Base-by-base conservation (phyloP, 2,329 filamentous ascomycete species). In the Purpureocillium lavendulum region DNA sequence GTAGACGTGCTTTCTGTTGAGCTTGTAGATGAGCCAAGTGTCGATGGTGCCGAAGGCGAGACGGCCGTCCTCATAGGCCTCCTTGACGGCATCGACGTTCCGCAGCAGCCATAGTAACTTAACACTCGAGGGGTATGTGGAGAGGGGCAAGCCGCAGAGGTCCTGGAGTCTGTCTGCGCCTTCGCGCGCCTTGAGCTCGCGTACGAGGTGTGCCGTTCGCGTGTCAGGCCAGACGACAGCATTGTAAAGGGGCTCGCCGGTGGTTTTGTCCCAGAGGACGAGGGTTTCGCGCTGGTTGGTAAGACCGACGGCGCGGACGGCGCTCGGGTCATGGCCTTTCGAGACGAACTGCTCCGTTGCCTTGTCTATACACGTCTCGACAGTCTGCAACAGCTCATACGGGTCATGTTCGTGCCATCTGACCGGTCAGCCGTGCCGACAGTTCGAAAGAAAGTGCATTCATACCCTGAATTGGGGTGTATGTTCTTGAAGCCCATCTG, bases 201-300 rank as follows among this genome's bases (percentile, higher is more conserved):
- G 80, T 21, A 92, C 87, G 30, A 94, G 66, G 8, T 57, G 47
- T 35, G 74, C 72, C 38, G 86, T 90, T 38, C 88, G 75, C 24
- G 87, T 94, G 57, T 95, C 88, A 24, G 87, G 84, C 87, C 88
- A 95, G 33, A 87, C 88, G 44, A 95, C 83, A 42, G 87, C 87
- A 54, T 90, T 88, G 65, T 86, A 75, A 13, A 95, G 67, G 4
- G 87, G 79, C 58, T 92, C 75, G 47, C 88, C 88, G 1, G 85
- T 92, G 49, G 75, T 72, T 52, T 71, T 76, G 59, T 95, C 86
- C 87, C 87, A 94, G 18, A 88, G 80, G 2, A 94, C 70, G 2
- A 83, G 86, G 1, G 88, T 94, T 62, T 95, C 88, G 57, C 88
- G 80, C 67, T 95, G 87, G 64, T 89, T 94, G 43, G 87, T 94